phyloP scores from a whole-genome alignment of 345 rosid species.

The Durio zibethinus region DNA sequence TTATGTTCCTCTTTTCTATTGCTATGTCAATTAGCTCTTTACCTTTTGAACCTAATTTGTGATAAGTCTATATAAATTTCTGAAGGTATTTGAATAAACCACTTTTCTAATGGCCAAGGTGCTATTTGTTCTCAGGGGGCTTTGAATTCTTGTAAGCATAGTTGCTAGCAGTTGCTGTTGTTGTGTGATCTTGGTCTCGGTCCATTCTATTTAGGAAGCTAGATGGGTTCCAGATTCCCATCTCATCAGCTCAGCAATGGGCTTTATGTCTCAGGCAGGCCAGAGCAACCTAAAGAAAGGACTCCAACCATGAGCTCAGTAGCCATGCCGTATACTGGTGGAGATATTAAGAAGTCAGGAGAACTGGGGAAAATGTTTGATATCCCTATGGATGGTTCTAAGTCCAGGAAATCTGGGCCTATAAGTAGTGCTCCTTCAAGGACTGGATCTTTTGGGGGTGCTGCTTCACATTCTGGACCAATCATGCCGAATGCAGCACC shows the following conservation, averaged over 20 bases:
- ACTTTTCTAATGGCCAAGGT: slow-evolving; percentile 2
- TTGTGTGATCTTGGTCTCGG: slow-evolving; percentile 13
- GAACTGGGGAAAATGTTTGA: slow-evolving; percentile 97
- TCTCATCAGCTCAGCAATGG: slow-evolving; percentile 92
- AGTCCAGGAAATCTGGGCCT: slow-evolving; percentile 94
- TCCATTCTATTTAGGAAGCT: slow-evolving; percentile 18
- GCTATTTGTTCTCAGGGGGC: slow-evolving; percentile 23
- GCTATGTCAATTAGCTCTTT: not conserved
- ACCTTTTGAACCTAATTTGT: not conserved
- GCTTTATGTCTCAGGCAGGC: slow-evolving; percentile 87
- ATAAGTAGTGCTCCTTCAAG: slow-evolving; percentile 73
- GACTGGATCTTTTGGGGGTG: slow-evolving; percentile 86
- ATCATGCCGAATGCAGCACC: slow-evolving; percentile 73
- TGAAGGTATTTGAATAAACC: not conserved
- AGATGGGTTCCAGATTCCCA: slow-evolving; percentile 89
- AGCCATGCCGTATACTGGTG: slow-evolving; percentile 96
- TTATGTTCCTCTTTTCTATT: not conserved
- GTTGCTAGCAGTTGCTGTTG: slow-evolving; percentile 10
- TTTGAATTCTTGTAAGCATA: slow-evolving; percentile 22
- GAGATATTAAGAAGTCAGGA: slow-evolving; percentile 91
- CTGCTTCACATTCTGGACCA: slow-evolving; percentile 80
- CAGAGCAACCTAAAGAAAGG: slow-evolving; percentile 86
- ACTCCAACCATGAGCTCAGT: slow-evolving; percentile 81
- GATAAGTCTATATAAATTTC: not conserved
- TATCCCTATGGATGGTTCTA: slow-evolving; percentile 62